These are phyloP conservation scores for Colletotrichum cordylinicola DNA, from an alignment of 2,329 filamentous ascomycete genomes.

Conservation along the genomic window DNA sequence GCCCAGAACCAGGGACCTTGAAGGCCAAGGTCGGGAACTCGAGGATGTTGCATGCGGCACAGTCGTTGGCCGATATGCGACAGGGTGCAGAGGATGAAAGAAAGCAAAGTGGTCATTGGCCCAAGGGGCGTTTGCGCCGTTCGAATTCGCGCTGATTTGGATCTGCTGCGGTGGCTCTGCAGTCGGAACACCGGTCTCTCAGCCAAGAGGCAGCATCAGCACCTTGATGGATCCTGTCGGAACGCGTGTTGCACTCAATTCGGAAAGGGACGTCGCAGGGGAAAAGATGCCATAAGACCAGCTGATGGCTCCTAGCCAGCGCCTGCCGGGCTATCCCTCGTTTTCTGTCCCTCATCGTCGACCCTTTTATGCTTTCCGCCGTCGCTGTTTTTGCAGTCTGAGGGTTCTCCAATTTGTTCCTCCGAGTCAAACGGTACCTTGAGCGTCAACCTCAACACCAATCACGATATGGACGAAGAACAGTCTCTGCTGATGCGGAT, in stretches of 20 bases:
- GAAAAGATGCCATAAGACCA: slow-evolving; percentile 16
- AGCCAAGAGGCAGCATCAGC: background rate
- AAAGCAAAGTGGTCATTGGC: background rate
- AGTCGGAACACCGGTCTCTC: background rate
- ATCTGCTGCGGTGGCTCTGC: background rate
- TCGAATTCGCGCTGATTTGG: background rate
- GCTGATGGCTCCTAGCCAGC: background rate
- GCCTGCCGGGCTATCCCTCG: too few species aligned
- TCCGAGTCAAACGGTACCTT: background rate
- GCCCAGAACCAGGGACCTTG: background rate
- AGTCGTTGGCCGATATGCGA: background rate
- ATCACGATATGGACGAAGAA: slow-evolving; percentile 15
- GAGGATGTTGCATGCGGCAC: slow-evolving; percentile 2
- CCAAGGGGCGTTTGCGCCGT: background rate
- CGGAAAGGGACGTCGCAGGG: background rate
- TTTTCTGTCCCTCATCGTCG: background rate
- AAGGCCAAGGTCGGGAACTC: background rate
- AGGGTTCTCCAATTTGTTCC: background rate
- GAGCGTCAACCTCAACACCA: background rate
- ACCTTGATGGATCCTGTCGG: slow-evolving; percentile 16
- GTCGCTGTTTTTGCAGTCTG: background rate
- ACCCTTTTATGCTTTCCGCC: background rate
- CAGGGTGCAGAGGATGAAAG: background rate
- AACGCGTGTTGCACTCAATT: background rate
- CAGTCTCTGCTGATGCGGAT: slow-evolving; percentile 30